Evolutionary conservation across 352 stramenopile species (phyloP).

Genomic region (Phytopythium litorale): DNA sequence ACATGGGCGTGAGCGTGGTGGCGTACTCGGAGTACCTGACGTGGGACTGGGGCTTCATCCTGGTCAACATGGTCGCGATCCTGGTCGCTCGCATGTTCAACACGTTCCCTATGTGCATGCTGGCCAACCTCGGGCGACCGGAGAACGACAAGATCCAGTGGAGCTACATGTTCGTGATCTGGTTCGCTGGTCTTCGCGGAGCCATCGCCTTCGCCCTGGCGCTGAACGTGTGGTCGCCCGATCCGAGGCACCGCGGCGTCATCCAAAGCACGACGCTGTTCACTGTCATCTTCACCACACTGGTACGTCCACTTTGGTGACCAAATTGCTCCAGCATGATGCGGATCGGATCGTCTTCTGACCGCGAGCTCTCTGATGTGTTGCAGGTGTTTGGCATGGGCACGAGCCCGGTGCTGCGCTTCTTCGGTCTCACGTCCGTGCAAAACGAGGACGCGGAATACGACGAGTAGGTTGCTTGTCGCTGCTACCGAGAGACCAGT

Average conservation of each 20-base stretch:
- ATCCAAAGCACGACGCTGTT: slow-evolving; percentile 80
- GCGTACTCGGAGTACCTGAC: slow-evolving; percentile 74
- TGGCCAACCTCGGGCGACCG: slow-evolving; percentile 63
- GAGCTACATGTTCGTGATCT: slow-evolving; percentile 88
- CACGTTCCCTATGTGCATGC: slow-evolving; percentile 72
- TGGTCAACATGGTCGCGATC: slow-evolving; percentile 62
- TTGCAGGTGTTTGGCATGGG: slow-evolving; percentile 70
- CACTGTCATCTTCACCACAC: slow-evolving; percentile 78
- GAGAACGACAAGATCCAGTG: slow-evolving; percentile 63
- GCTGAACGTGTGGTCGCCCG: slow-evolving; percentile 62
- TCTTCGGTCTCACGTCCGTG: slow-evolving; percentile 44
- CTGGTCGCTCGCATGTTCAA: slow-evolving; percentile 67
- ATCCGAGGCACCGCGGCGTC: slow-evolving; percentile 45
- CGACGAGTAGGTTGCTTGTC: slow-evolving; percentile 40
- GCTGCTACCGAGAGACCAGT: background rate
- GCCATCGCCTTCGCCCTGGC: slow-evolving; percentile 90
- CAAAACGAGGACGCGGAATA: slow-evolving; percentile 31
- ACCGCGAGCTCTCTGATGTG: background rate
- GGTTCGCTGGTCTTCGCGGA: slow-evolving; percentile 91
- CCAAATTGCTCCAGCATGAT: background rate
- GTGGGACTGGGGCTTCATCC: slow-evolving; percentile 85
- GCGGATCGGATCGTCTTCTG: background rate
- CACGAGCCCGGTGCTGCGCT: slow-evolving; percentile 58
- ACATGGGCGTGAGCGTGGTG: slow-evolving; percentile 82
- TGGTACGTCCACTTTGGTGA: slow-evolving; percentile 31